Evolutionary conservation across 2,329 filamentous ascomycete genomes (phyloP), one percentile per base, ranked within the genome.

Genomic region (Phaeosphaeriaceae sp.): DNA sequence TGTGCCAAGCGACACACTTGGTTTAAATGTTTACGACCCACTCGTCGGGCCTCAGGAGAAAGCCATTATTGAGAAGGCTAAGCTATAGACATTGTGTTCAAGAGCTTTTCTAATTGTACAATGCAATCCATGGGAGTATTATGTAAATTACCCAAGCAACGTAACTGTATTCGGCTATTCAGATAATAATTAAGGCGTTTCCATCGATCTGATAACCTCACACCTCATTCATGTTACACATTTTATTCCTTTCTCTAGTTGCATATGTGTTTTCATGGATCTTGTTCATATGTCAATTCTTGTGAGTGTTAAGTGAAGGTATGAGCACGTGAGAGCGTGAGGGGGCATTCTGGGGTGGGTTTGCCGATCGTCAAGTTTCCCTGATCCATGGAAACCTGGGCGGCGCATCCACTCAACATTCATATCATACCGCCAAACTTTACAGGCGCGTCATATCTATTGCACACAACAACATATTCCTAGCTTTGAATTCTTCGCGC

Each of bases 1-100:
- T 33, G 83, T 87, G 29, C 86, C 87, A 9, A 67, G 73, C n/a
- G 87, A 89, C 73, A 86, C 80, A 13, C 72, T 88, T 52, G 78
- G 79, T 3, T 52, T 83, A 45, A 76, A 76, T 48, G 81, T 83
- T 2, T 87, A 87, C 46, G 79, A 82, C 64, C 73, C 77, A 33
- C 67, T 81, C 33, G 58, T 71, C 32, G 77, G 76, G 11, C 78
- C 78, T 16, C 71, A 72, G 54, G 71, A 74, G 59, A 73, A 71
- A 57, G 53, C 56, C 6, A 23, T 60, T 17, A 64, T 61, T 40
- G 68, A 73, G 58, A 73, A 70, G 64, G 57, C 71, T 2, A 76
- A 72, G 58, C 51, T 76, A 54, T 75, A 72, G 33, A 47, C 15
- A 9, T 16, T 33, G 11, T 26, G 23, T 26, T 26, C 7, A 11